phyloP scores from a whole-genome alignment of 2,329 filamentous ascomycete species.

The Penicillium sp. region DNA sequence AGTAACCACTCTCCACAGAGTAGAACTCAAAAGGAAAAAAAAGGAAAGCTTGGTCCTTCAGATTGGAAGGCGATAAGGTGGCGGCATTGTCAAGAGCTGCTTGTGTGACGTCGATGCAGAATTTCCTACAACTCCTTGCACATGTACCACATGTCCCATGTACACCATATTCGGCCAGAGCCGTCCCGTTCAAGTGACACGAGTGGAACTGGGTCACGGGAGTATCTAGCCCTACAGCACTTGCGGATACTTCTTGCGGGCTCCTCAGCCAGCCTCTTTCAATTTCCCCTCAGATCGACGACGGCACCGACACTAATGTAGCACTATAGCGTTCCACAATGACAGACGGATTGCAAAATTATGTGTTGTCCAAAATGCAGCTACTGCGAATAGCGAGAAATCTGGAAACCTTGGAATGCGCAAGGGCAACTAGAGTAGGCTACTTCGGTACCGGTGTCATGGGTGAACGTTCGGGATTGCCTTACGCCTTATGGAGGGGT shows the following conservation, averaged over 20 bases:
- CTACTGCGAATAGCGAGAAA: background rate
- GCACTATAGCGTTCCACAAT: background rate
- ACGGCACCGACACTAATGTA: background rate
- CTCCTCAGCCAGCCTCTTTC: background rate
- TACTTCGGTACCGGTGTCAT: background rate
- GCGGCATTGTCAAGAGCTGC: background rate
- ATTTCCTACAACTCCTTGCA: background rate
- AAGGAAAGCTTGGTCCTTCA: too few species aligned
- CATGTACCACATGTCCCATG: background rate
- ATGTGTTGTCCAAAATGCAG: background rate
- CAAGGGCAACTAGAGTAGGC: background rate
- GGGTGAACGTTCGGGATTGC: background rate
- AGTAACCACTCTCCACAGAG: background rate
- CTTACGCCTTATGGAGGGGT: background rate
- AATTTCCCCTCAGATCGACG: background rate
- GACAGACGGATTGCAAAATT: background rate
- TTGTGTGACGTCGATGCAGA: conserved; percentile 6
- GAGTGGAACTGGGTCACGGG: background rate
- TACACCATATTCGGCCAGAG: background rate
- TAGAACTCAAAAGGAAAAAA: background rate
- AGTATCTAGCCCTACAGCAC: background rate
- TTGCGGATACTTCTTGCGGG: background rate
- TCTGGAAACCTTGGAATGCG: background rate
- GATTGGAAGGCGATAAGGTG: too few species aligned
- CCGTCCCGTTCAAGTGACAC: background rate